These are phyloP conservation scores for Sedum album DNA, from an alignment of 164 flowering plant species.

Conservation along the genomic window DNA sequence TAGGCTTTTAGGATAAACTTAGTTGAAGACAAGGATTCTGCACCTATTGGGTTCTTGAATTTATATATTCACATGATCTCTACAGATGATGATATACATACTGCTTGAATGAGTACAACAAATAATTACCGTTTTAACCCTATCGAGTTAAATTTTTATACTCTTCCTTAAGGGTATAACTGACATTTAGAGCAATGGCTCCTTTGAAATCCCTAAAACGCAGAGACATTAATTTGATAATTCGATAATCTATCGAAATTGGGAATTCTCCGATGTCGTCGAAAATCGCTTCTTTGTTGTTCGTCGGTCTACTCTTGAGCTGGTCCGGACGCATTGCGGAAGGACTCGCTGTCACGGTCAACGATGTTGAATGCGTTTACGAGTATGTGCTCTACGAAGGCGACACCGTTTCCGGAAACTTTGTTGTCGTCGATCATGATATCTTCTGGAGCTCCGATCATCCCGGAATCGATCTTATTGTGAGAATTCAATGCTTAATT, in stretches of 20 bases:
- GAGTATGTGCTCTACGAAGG: conserved; percentile 14
- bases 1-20: background rate
- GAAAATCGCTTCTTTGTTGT: background rate
- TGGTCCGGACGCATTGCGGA: background rate
- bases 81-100: no score
- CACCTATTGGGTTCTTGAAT: background rate
- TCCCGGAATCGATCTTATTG: conserved; percentile 17
- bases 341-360: conserved; percentile 12
- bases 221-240: background rate
- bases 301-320: conserved; percentile 2
- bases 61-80: background rate
- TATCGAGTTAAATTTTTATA: no score
- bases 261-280: conserved; percentile 4
- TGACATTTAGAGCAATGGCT: no score
- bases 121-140: no score
- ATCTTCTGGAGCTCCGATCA: conserved; percentile 14
- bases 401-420: conserved; percentile 15
- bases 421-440: conserved; percentile 11
- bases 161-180: no score
- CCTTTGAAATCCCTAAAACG: background rate
- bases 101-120: no score
- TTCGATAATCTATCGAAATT: background rate
- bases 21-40: background rate
- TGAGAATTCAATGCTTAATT: background rate
- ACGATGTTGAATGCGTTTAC: conserved; percentile 13